Evolutionary conservation across 2,329 filamentous ascomycete genomes (phyloP).

Genomic region (Diaporthe australafricana): DNA sequence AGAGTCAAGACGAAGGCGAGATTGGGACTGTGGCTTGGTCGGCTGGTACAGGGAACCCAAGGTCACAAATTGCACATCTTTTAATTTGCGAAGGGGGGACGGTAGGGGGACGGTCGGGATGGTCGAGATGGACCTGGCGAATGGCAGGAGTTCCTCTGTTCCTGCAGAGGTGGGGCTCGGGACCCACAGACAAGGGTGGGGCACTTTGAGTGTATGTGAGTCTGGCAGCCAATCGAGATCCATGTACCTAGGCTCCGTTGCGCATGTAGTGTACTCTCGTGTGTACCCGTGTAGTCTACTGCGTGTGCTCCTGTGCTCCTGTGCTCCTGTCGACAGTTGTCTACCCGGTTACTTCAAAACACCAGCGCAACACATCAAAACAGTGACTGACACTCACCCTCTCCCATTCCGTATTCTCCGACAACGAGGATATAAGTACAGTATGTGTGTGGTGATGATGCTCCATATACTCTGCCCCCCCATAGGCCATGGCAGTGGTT

Average conservation of each 20-base stretch:
- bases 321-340: neutral
- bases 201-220: neutral
- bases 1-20: conserved; percentile 18
- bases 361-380: conserved; percentile 1
- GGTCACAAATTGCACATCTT: conserved; percentile 2
- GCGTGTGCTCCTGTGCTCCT: too few relatives aligned
- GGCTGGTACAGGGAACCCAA: conserved; percentile 11
- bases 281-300: neutral
- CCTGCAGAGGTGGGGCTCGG: conserved; percentile 7
- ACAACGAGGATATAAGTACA: neutral
- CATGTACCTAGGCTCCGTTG: neutral
- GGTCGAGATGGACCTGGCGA: conserved; percentile 2
- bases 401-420: neutral
- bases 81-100: conserved; percentile 26
- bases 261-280: neutral
- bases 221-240: neutral
- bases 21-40: conserved; percentile 27
- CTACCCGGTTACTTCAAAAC: neutral
- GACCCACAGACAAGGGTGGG: conserved; percentile 12
- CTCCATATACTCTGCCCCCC: neutral
- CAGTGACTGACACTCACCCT: neutral
- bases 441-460: neutral
- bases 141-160: conserved; percentile 26
- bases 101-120: neutral
- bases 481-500: neutral